phyloP scores from a whole-genome alignment of 768 basidiomycete species.

The Hysterangium stoloniferum region DNA sequence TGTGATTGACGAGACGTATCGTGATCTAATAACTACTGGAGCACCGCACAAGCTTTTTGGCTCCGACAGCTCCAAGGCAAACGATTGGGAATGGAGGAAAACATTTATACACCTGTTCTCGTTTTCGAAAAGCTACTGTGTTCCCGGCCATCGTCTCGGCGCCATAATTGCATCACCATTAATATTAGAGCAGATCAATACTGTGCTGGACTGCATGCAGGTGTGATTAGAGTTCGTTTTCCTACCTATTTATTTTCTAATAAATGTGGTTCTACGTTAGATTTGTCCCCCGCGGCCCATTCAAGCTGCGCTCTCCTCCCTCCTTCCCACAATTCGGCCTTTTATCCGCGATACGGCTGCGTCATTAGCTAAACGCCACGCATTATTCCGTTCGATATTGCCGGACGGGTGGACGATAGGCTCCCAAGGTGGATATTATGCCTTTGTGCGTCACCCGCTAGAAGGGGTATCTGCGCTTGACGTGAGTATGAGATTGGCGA shows the following conservation, averaged over 20 bases:
- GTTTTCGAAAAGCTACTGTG: constrained; percentile 72
- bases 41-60: constrained; percentile 55
- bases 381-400: constrained; percentile 43
- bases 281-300: constrained; percentile 70
- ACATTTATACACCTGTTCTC: constrained; percentile 67
- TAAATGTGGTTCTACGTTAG: constrained; percentile 11
- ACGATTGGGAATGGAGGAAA: constrained; percentile 43
- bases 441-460: constrained; percentile 69
- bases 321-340: constrained; percentile 43
- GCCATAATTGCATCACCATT: constrained; percentile 53
- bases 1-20: constrained; percentile 84
- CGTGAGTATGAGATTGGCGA: constrained; percentile 53
- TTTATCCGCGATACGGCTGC: constrained; percentile 46
- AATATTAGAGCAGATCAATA: constrained; percentile 43
- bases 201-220: constrained; percentile 72
- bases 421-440: constrained; percentile 67
- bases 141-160: constrained; percentile 81
- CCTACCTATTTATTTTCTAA: background rate
- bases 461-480: constrained; percentile 34
- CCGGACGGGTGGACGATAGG: constrained; percentile 53
- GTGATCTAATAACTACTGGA: constrained; percentile 53
- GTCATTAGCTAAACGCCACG: constrained; percentile 44
- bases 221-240: constrained; percentile 17
- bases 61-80: constrained; percentile 7
- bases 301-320: constrained; percentile 55